These are phyloP conservation scores for Penicillium sclerotigenum DNA, from an alignment of 2,329 filamentous ascomycete species.

Conservation along the genomic window DNA sequence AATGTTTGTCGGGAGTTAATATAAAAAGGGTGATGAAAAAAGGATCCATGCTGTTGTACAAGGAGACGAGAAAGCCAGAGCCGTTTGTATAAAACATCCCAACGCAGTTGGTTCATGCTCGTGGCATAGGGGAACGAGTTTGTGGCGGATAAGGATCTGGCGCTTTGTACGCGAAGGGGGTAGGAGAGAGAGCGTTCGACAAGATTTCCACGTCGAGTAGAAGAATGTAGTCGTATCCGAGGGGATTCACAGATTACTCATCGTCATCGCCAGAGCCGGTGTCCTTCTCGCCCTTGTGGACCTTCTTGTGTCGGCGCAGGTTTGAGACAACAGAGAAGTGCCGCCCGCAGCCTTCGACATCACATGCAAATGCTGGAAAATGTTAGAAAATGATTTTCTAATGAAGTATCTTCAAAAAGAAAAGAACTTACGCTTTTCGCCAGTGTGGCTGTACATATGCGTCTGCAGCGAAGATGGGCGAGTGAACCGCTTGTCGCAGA, in stretches of 20 bases:
- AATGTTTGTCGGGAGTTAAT: slow-evolving; percentile 7
- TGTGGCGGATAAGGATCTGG: slow-evolving; percentile 4
- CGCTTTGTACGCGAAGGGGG: slow-evolving; percentile 4
- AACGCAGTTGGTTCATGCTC: slow-evolving; percentile 20
- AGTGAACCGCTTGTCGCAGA: slow-evolving; percentile 97
- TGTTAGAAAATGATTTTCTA: slow-evolving; percentile 18
- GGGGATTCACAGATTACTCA: slow-evolving; percentile 27
- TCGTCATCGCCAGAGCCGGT: slow-evolving; percentile 42
- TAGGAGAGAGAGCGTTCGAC: slow-evolving; percentile 11
- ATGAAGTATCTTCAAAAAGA: background rate
- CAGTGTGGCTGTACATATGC: slow-evolving; percentile 98
- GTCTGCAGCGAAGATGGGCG: slow-evolving; percentile 91
- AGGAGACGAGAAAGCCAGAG: slow-evolving; percentile 13
- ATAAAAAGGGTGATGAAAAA: background rate
- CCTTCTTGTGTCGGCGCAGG: slow-evolving; percentile 88
- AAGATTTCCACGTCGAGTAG: slow-evolving; percentile 10
- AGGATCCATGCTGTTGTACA: slow-evolving; percentile 32
- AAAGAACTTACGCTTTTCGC: slow-evolving; percentile 85
- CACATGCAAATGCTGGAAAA: slow-evolving; percentile 77
- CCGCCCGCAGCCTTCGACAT: slow-evolving; percentile 89
- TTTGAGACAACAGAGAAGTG: slow-evolving; percentile 98
- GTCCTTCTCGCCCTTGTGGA: slow-evolving; percentile 69
- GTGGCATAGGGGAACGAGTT: slow-evolving; percentile 5
- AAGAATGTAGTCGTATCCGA: slow-evolving; percentile 9
- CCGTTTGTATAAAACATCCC: background rate